A percentile compares a stretch with the other conserved stretches of the same genome.
These are phyloP conservation scores for Jamesozyma lodderae DNA, from an alignment of 805 yeast species.

Conservation along the genomic window DNA sequence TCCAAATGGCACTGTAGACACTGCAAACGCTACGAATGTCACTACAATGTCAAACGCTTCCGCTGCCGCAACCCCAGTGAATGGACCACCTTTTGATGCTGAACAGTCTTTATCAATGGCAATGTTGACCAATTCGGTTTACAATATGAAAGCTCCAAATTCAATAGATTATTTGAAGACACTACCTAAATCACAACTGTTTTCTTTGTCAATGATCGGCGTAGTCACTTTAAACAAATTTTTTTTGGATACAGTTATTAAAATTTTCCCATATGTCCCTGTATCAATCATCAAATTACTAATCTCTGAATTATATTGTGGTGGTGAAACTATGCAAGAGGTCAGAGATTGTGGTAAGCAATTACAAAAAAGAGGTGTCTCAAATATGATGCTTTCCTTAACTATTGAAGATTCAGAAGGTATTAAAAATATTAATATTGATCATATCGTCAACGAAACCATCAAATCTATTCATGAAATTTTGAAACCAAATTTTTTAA, in stretches of 20 bases:
- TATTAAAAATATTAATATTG: slow-evolving; percentile 44
- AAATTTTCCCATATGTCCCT: slow-evolving; percentile 68
- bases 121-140: not conserved
- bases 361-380: slow-evolving; percentile 64
- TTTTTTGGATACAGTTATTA: slow-evolving; percentile 51
- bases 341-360: slow-evolving; percentile 63
- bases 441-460: slow-evolving; percentile 54
- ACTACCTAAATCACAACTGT: slow-evolving; percentile 44
- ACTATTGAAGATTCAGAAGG: slow-evolving; percentile 93
- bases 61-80: not conserved
- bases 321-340: slow-evolving; percentile 71
- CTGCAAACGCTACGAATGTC: not conserved
- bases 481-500: slow-evolving; percentile 60
- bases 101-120: too few relatives aligned
- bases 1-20: too few relatives aligned
- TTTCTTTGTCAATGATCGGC: slow-evolving; percentile 63
- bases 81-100: too few relatives aligned
- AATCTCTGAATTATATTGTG: slow-evolving; percentile 80
- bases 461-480: slow-evolving; percentile 58
- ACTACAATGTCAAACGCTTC: not conserved
- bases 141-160: slow-evolving; percentile 9
- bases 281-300: slow-evolving; percentile 56
- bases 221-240: slow-evolving; percentile 57
- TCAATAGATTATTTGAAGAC: slow-evolving; percentile 40
- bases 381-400: slow-evolving; percentile 91